phyloP scores from a whole-genome alignment of 345 rosid species.

The Dimocarpus longan region DNA sequence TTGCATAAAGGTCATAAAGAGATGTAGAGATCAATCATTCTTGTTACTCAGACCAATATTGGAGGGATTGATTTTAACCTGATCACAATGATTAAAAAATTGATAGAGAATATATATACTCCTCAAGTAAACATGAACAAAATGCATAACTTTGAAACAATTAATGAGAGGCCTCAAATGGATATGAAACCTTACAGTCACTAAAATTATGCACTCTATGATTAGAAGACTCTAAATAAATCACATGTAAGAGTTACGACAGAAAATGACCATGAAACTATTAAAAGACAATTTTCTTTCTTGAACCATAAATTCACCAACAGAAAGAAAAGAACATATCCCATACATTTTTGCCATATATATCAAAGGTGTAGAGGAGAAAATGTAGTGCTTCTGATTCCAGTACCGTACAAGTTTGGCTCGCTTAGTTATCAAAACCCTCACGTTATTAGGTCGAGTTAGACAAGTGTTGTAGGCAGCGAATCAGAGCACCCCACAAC shows the following conservation, averaged over 20 bases:
- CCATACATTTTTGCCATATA: background rate
- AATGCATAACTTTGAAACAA: background rate
- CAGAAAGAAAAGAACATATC: constrained; percentile 7
- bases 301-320: background rate
- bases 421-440: constrained; percentile 9
- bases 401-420: constrained; percentile 33
- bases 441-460: constrained; percentile 44
- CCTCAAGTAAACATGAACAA: too few species aligned
- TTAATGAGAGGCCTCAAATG: background rate
- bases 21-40: too few species aligned
- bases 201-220: background rate
- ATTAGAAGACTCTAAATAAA: background rate
- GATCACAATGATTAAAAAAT: too few species aligned
- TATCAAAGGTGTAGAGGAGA: too few species aligned
- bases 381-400: background rate
- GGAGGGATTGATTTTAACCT: too few species aligned
- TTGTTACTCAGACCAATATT: too few species aligned
- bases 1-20: too few species aligned
- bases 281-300: background rate
- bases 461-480: constrained; percentile 41
- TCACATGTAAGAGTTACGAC: background rate
- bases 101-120: too few species aligned
- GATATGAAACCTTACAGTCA: too few species aligned
- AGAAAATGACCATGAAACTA: background rate
- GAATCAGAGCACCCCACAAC: constrained; percentile 40